A percentile compares a stretch with the other conserved stretches of the same genome.
Conservation (phyloP, 495 filamentous ascomycete genomes). For the Penicillium ochrochloron region DNA sequence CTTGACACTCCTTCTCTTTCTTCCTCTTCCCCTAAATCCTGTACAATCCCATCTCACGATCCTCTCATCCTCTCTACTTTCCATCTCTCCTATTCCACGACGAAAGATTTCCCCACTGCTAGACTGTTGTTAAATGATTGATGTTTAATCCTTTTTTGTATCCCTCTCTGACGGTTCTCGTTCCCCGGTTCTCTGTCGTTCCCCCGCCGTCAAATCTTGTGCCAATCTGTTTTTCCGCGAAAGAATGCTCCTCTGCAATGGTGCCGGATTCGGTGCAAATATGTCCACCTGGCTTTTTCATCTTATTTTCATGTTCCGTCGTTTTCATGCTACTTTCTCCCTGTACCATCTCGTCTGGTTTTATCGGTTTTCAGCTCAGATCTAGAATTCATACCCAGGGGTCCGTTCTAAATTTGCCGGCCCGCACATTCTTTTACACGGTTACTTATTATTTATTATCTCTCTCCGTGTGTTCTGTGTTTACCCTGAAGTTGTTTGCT, state of each 20-base stretch:
- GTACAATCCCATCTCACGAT: constrained; percentile 21
- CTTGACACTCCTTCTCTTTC: constrained; percentile 30
- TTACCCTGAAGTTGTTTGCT: background rate
- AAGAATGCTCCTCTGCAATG: constrained; percentile 21
- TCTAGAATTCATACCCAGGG: constrained; percentile 32
- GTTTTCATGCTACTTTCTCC: background rate
- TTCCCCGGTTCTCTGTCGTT: background rate
- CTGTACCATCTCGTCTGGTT: constrained; percentile 15
- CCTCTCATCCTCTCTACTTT: background rate
- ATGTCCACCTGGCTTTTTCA: constrained; percentile 1
- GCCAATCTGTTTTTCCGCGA: constrained; percentile 13
- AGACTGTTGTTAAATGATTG: background rate
- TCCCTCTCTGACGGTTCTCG: background rate
- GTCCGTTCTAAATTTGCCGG: background rate
- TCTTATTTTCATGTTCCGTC: background rate
- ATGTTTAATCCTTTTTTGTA: background rate
- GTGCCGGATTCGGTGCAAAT: background rate
- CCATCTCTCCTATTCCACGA: background rate
- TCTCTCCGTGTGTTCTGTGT: background rate
- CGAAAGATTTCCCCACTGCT: background rate
- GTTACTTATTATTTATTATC: background rate
- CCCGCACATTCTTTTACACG: constrained; percentile 25
- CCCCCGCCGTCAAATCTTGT: background rate
- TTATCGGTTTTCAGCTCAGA: constrained; percentile 13
- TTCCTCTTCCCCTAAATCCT: constrained; percentile 2